Evolutionary conservation across 139 green algal species (phyloP).

Genomic region (Chlamydomonas sp.): DNA sequence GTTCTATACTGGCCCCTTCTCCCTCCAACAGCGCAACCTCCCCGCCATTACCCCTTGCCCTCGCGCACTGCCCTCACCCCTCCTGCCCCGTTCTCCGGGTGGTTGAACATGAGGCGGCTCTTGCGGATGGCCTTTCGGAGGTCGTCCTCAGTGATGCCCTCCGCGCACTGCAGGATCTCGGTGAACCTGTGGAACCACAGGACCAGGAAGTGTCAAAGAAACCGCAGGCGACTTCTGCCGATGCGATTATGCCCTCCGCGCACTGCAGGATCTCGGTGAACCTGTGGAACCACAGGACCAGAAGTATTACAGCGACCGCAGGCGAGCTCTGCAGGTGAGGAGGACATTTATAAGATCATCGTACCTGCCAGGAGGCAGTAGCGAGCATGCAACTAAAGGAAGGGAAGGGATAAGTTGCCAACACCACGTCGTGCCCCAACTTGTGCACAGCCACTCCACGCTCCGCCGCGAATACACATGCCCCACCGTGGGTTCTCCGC

Average conservation of each 20-base stretch:
- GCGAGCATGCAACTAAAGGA: no score
- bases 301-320: background rate
- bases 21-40: background rate
- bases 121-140: constrained; percentile 76
- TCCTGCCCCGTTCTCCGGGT: background rate
- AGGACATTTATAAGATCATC: background rate
- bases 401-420: no score
- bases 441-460: background rate
- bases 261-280: constrained; percentile 78
- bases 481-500: constrained; percentile 69
- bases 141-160: constrained; percentile 69
- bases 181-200: constrained; percentile 65
- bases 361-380: no score
- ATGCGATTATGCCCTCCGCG: constrained; percentile 75
- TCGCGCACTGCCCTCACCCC: background rate
- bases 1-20: no score
- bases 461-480: background rate
- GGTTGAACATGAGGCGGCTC: constrained; percentile 70
- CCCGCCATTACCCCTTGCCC: background rate
- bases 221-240: no score
- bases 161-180: constrained; percentile 68
- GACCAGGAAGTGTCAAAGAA: background rate
- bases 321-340: background rate
- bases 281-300: constrained; percentile 22
- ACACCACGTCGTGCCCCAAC: background rate